Conservation (phyloP, 2,329 filamentous ascomycete species). For the Alternaria sp. region DNA sequence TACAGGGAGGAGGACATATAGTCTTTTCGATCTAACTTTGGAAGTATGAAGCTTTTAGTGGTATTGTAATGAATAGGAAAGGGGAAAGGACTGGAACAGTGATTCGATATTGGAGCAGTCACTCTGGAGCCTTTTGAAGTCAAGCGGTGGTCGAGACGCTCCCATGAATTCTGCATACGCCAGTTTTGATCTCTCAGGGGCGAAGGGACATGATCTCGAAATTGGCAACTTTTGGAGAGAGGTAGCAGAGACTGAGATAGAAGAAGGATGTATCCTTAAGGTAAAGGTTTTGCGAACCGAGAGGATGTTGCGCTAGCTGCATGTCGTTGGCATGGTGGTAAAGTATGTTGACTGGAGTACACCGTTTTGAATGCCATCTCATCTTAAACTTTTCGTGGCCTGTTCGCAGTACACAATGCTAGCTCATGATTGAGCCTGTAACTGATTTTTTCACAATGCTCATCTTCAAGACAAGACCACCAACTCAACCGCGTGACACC, state of each 20-base stretch:
- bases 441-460: neutral
- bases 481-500: neutral
- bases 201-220: neutral
- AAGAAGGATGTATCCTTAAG: fast-evolving
- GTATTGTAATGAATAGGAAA: neutral
- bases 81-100: neutral
- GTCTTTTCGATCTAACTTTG: neutral
- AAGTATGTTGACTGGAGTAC: neutral
- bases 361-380: neutral
- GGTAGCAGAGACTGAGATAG: neutral
- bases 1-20: neutral
- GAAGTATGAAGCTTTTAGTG: neutral
- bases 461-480: neutral
- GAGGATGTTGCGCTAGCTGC: neutral
- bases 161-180: neutral
- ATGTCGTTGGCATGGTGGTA: neutral
- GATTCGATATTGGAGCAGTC: neutral
- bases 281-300: neutral
- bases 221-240: neutral
- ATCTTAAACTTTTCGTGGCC: neutral
- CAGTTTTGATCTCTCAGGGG: neutral
- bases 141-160: neutral
- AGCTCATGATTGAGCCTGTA: neutral
- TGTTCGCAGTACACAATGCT: neutral
- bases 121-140: neutral